These are phyloP conservation scores for Salvia rosmarinus DNA, from an alignment of 257 asterid genomes.

Conservation along the genomic window DNA sequence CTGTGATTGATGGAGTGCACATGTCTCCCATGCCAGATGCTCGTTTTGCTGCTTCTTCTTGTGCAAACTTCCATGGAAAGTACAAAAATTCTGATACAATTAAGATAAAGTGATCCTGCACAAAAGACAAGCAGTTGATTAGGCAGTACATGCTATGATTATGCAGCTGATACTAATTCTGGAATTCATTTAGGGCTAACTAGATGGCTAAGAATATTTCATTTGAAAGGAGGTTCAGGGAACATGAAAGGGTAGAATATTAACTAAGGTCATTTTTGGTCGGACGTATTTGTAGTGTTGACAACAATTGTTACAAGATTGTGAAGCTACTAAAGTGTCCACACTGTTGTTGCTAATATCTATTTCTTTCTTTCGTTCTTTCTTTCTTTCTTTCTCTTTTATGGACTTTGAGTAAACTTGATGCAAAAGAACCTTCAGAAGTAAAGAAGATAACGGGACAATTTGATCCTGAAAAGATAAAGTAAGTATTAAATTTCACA, in stretches of 20 bases:
- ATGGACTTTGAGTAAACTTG: background rate
- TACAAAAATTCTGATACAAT: conserved; percentile 87
- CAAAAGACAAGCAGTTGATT: conserved; percentile 27
- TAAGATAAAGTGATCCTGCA: conserved; percentile 85
- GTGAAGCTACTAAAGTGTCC: conserved; percentile 12
- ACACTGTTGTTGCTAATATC: conserved; percentile 25
- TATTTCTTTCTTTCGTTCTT: no score
- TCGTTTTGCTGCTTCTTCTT: conserved; percentile 73
- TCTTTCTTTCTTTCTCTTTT: background rate
- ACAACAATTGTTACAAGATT: conserved; percentile 5
- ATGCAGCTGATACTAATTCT: conserved; percentile 22
- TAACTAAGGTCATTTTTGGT: background rate
- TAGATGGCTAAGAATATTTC: background rate
- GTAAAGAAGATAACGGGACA: conserved; percentile 21
- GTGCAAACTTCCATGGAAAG: conserved; percentile 90
- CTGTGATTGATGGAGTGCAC: conserved; percentile 93
- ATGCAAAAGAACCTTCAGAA: conserved; percentile 30
- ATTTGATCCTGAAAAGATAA: conserved; percentile 21
- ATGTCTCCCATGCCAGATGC: conserved; percentile 57
- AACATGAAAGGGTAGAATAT: conserved; percentile 4
- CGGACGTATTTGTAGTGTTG: background rate
- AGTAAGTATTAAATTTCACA: conserved; percentile 20
- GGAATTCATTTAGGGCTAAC: conserved; percentile 17
- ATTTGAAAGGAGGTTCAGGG: background rate
- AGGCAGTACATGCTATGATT: conserved; percentile 28